phyloP scores from a whole-genome alignment of 345 rosid species.

The Anacardium occidentale region DNA sequence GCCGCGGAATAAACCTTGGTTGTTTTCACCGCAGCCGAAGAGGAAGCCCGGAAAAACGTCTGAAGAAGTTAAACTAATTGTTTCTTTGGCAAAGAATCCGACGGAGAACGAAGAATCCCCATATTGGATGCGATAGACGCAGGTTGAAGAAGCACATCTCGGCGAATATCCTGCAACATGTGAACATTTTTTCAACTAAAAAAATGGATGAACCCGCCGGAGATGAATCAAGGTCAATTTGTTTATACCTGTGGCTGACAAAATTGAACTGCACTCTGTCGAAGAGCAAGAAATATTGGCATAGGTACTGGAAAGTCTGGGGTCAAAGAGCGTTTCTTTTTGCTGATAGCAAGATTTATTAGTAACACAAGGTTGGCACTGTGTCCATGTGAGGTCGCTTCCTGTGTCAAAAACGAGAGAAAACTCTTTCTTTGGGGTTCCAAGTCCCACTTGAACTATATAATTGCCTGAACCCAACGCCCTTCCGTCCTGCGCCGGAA shows the following conservation, averaged over 20 bases:
- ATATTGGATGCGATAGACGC: constrained; percentile 75
- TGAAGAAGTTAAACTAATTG: constrained; percentile 46
- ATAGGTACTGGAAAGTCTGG: constrained; percentile 52
- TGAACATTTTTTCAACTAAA: too few relatives aligned
- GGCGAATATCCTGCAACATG: constrained; percentile 40
- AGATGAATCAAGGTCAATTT: too few relatives aligned
- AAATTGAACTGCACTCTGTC: constrained; percentile 39
- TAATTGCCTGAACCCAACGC: constrained; percentile 51
- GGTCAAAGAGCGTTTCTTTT: constrained; percentile 48
- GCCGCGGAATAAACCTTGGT: constrained; percentile 70
- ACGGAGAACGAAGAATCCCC: constrained; percentile 71
- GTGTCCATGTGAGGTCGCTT: constrained; percentile 73
- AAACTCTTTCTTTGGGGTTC: constrained; percentile 48
- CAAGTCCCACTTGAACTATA: constrained; percentile 56
- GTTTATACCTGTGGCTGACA: constrained; percentile 39
- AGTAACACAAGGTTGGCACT: constrained; percentile 53
- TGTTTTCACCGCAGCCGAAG: constrained; percentile 87
- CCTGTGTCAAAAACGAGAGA: constrained; percentile 67
- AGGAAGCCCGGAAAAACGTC: constrained; percentile 43
- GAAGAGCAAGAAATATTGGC: constrained; percentile 58
- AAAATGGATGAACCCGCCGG: too few relatives aligned
- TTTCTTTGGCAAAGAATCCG: constrained; percentile 67
- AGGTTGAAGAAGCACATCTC: constrained; percentile 49
- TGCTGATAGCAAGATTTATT: constrained; percentile 50
- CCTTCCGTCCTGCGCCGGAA: constrained; percentile 65